phyloP scores from a whole-genome alignment of 2,329 filamentous ascomycete genomes.

The Pseudogymnoascus sp. region DNA sequence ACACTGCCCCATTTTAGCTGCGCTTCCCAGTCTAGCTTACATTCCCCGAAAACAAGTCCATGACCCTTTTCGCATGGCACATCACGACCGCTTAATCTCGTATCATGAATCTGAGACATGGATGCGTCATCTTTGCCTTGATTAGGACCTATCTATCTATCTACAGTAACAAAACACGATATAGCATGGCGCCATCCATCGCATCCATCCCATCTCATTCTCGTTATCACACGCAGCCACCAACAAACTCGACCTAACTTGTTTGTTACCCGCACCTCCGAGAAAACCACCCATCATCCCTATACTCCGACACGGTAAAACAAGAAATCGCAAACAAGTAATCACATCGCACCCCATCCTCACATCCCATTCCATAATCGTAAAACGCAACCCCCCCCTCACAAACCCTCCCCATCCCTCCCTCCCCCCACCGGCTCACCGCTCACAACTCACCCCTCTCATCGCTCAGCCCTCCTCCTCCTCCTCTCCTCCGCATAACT shows the following conservation, averaged over 20 bases:
- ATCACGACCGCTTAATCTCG: not conserved
- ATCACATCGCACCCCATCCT: not conserved
- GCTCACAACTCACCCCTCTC: not conserved
- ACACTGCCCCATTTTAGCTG: not conserved
- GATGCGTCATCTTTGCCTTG: not conserved
- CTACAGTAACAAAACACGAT: not conserved
- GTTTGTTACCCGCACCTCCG: not conserved
- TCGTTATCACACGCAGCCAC: not conserved
- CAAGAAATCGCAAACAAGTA: not conserved
- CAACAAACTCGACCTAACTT: not conserved
- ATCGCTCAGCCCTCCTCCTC: not conserved
- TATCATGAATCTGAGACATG: not conserved
- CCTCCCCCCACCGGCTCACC: not conserved
- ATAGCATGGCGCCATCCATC: not conserved
- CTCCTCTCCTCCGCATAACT: conserved; percentile 14
- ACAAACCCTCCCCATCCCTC: not conserved
- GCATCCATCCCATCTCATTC: not conserved
- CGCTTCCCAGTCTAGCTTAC: not conserved
- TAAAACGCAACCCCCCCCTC: not conserved
- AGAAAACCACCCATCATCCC: not conserved
- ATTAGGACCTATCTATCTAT: not conserved
- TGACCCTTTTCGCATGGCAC: not conserved
- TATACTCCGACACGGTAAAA: not conserved
- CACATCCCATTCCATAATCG: not conserved
- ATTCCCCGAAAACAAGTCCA: not conserved